Evolutionary conservation across 345 rosid species (phyloP).

Genomic region (Combretum micranthum): DNA sequence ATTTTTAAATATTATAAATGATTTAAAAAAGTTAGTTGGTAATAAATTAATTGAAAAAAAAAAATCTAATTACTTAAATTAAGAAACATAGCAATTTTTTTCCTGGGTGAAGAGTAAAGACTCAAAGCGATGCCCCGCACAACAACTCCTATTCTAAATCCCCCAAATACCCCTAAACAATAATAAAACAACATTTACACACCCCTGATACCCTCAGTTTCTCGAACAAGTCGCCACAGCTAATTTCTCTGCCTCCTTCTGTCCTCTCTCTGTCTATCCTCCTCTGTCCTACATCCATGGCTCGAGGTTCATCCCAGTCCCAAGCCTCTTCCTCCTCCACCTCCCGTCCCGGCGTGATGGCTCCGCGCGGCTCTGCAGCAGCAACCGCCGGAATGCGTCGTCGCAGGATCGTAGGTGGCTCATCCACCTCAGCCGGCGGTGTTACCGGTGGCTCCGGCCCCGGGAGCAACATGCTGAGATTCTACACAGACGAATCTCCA

Average conservation of each 20-base stretch:
- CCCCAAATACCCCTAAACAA: too few species aligned
- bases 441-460: constrained; percentile 24
- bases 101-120: too few species aligned
- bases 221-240: neutral
- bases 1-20: too few species aligned
- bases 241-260: neutral
- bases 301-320: constrained; percentile 78
- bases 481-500: constrained; percentile 95
- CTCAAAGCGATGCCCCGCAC: too few species aligned
- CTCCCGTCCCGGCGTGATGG: constrained; percentile 60
- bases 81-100: too few species aligned
- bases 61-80: too few species aligned
- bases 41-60: too few species aligned
- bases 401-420: constrained; percentile 48
- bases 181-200: too few species aligned
- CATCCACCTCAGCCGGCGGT: constrained; percentile 26
- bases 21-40: too few species aligned
- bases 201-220: too few species aligned
- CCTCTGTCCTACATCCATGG: constrained; percentile 31
- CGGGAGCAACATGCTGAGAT: constrained; percentile 73
- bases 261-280: constrained; percentile 1
- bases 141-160: too few species aligned
- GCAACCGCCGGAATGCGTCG: constrained; percentile 94
- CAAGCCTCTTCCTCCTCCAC: constrained; percentile 53
- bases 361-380: constrained; percentile 89